Evolutionary conservation across 805 yeast genomes (phyloP).

Genomic region (Kuraishia hungarica): DNA sequence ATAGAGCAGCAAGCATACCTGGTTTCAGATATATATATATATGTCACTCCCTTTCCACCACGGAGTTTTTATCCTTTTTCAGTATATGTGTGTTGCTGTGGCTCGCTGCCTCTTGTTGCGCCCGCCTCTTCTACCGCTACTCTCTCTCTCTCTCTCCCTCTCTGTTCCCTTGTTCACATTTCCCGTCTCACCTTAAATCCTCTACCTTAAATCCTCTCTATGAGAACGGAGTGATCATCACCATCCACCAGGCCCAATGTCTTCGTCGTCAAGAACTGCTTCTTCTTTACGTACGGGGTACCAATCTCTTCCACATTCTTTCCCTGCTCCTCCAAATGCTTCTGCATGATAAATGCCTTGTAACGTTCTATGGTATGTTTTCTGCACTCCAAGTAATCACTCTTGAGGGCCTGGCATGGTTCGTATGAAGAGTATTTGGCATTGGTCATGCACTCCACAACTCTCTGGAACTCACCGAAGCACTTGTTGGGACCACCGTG

Average conservation of each 20-base stretch:
- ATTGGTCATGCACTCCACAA: conserved; percentile 29
- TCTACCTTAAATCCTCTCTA: conserved; percentile 1
- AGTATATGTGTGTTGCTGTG: neutral
- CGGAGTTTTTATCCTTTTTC: neutral
- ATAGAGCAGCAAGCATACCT: neutral
- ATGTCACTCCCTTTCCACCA: neutral
- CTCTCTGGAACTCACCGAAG: conserved; percentile 27
- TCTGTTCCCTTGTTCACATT: too few species aligned
- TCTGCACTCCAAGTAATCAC: conserved; percentile 29
- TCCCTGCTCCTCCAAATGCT: conserved; percentile 21
- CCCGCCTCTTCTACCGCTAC: neutral
- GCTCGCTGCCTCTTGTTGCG: neutral
- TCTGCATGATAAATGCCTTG: conserved; percentile 23
- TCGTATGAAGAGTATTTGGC: conserved; percentile 19
- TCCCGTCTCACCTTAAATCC: neutral
- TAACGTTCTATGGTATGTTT: conserved; percentile 27
- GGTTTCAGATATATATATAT: neutral
- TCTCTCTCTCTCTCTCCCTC: neutral
- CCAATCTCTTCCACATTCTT: conserved; percentile 21
- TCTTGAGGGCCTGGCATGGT: conserved; percentile 22
- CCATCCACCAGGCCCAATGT: conserved; percentile 28
- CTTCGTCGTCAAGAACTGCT: conserved; percentile 28
- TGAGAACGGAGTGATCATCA: conserved; percentile 14
- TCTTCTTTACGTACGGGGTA: conserved; percentile 29
- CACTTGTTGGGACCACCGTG: conserved; percentile 30